phyloP scores from a whole-genome alignment of 805 yeast species.

The Kluyveromyces wickerhamii region DNA sequence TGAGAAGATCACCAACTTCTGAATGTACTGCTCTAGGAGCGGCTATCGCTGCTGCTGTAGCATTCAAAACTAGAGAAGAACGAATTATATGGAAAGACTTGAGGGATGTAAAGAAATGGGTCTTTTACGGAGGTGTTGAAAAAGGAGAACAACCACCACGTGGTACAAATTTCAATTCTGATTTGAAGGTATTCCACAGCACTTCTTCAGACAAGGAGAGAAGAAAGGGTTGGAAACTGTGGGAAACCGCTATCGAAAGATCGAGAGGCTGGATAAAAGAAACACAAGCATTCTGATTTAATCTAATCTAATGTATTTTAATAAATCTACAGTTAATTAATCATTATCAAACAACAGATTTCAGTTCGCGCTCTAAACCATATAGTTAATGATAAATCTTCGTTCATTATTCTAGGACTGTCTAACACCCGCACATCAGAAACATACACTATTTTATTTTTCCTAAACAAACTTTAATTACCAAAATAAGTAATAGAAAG shows the following conservation, averaged over 20 bases:
- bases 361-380: too few species aligned
- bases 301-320: too few species aligned
- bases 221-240: conserved; percentile 61
- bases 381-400: too few species aligned
- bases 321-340: too few species aligned
- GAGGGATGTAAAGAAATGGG: conserved; percentile 78
- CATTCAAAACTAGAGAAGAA: conserved; percentile 38
- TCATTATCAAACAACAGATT: too few species aligned
- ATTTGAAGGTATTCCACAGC: conserved; percentile 31
- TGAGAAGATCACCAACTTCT: conserved; percentile 68
- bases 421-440: too few species aligned
- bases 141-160: conserved; percentile 15
- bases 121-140: conserved; percentile 87
- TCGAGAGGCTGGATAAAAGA: conserved; percentile 67
- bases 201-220: conserved; percentile 46
- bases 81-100: conserved; percentile 66
- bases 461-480: too few species aligned
- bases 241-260: conserved; percentile 82
- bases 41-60: conserved; percentile 89
- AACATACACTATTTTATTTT: too few species aligned
- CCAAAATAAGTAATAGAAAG: too few species aligned
- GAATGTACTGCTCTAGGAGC: conserved; percentile 97
- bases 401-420: too few species aligned
- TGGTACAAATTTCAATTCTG: conserved; percentile 12
- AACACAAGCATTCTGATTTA: conserved; percentile 3